Percentiles rank a stretch among this genome's conserved stretches.
Evolutionary conservation across 2,329 filamentous ascomycete species (phyloP).

Genomic region (Cadophora luteo-olivacea): DNA sequence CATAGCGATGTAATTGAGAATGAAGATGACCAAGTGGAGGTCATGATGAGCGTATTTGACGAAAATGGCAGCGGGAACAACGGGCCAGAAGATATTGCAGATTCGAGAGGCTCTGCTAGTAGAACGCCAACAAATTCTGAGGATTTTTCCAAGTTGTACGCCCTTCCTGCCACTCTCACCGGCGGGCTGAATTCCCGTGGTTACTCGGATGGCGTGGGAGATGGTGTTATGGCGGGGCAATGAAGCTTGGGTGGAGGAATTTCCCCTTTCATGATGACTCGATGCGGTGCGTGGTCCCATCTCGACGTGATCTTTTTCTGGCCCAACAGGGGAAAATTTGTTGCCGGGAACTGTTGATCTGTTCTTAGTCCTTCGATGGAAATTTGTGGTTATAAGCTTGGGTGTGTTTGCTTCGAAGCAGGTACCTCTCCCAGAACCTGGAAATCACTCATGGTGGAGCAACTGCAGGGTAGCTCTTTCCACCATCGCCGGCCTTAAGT

Average conservation of each 20-base stretch:
- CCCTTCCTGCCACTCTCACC: conserved; percentile 75
- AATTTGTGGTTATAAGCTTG: not conserved
- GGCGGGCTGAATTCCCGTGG: conserved; percentile 50
- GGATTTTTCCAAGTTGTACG: conserved; percentile 67
- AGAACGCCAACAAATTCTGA: conserved; percentile 68
- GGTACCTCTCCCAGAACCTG: too few species aligned
- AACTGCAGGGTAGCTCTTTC: too few species aligned
- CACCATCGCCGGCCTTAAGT: too few species aligned
- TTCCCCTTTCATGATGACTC: not conserved
- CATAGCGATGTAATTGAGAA: conserved; percentile 78
- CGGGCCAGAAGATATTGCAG: conserved; percentile 77
- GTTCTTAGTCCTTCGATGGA: too few species aligned
- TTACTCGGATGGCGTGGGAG: conserved; percentile 40
- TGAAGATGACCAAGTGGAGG: conserved; percentile 69
- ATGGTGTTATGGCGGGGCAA: conserved; percentile 26
- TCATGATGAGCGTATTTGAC: conserved; percentile 62
- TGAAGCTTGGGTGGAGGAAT: not conserved
- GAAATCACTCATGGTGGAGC: too few species aligned
- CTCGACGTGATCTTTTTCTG: not conserved
- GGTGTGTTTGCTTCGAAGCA: too few species aligned
- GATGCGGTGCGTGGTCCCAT: not conserved
- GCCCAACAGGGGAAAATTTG: not conserved
- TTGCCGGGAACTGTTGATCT: not conserved
- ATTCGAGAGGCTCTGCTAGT: conserved; percentile 66
- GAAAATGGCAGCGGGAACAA: conserved; percentile 75